phyloP scores from a whole-genome alignment of 768 basidiomycete species.

The Podaxis rugospora region DNA sequence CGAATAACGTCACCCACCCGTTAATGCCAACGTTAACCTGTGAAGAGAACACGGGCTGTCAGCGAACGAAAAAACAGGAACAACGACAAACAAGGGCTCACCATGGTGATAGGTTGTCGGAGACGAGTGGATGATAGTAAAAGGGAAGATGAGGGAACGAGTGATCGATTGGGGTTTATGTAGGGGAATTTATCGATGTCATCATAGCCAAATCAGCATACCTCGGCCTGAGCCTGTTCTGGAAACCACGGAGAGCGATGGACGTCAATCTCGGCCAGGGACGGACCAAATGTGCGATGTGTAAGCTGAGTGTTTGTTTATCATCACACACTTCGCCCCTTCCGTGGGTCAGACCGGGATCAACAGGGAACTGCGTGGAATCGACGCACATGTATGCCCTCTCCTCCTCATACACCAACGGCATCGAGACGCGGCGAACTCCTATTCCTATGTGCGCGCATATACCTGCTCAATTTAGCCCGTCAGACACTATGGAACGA shows the following conservation, averaged over 20 bases:
- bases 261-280: background rate
- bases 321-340: background rate
- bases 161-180: slow-evolving; percentile 10
- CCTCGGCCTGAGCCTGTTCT: slow-evolving; percentile 8
- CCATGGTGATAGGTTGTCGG: slow-evolving; percentile 19
- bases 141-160: slow-evolving; percentile 10
- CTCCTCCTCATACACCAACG: background rate
- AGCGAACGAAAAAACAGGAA: background rate
- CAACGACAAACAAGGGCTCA: slow-evolving; percentile 8
- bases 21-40: slow-evolving; percentile 94
- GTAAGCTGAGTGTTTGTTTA: background rate
- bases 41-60: background rate
- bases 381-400: background rate
- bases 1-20: slow-evolving; percentile 49
- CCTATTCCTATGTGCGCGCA: too few relatives aligned
- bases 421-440: too few relatives aligned
- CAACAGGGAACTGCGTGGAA: background rate
- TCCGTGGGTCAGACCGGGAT: background rate
- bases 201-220: slow-evolving; percentile 7
- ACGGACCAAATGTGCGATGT: background rate
- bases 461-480: too few relatives aligned
- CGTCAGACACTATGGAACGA: background rate
- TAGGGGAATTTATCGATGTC: slow-evolving; percentile 10
- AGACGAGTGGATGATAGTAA: background rate
- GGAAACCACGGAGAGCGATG: background rate